Conservation (phyloP, 108 stramenopile species). For the Stephanodiscus minutulus region DNA sequence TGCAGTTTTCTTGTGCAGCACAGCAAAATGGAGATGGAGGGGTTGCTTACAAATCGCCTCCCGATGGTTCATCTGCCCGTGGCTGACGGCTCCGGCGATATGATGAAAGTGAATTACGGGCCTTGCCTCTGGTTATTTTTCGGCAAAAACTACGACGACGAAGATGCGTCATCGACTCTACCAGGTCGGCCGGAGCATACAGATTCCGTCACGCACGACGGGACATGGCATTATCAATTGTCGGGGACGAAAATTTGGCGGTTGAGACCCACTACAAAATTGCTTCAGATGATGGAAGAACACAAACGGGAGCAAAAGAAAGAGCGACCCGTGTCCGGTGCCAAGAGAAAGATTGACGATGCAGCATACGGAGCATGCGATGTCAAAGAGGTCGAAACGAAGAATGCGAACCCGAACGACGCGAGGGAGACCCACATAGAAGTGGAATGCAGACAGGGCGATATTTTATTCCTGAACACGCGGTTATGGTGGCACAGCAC, state of each 20-base stretch:
- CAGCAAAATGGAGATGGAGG: conserved; percentile 38
- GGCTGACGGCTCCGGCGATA: conserved; percentile 9
- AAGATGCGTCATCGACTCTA: conserved; percentile 22
- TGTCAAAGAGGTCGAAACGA: not conserved
- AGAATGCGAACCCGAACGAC: not conserved
- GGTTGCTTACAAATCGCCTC: conserved; percentile 40
- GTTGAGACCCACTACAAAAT: conserved; percentile 70
- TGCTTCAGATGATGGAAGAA: conserved; percentile 45
- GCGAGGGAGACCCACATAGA: conserved; percentile 15
- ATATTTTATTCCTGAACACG: conserved; percentile 83
- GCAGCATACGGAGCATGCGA: conserved; percentile 1
- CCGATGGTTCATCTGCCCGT: conserved; percentile 57
- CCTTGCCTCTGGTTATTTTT: conserved; percentile 49
- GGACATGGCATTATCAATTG: conserved; percentile 90
- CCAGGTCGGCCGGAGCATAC: conserved; percentile 87
- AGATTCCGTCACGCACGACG: conserved; percentile 85
- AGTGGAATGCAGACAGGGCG: conserved; percentile 77
- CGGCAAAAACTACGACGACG: conserved; percentile 30
- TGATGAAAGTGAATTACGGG: conserved; percentile 32
- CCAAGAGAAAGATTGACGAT: conserved; percentile 30
- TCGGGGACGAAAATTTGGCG: conserved; percentile 79
- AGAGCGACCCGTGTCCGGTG: conserved; percentile 13
- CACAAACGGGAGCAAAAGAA: not conserved
- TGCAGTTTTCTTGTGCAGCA: conserved; percentile 86
- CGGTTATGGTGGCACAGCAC: conserved; percentile 89